Conservation (phyloP, 441 rosid species). For the Arabidopsis hybrid region DNA sequence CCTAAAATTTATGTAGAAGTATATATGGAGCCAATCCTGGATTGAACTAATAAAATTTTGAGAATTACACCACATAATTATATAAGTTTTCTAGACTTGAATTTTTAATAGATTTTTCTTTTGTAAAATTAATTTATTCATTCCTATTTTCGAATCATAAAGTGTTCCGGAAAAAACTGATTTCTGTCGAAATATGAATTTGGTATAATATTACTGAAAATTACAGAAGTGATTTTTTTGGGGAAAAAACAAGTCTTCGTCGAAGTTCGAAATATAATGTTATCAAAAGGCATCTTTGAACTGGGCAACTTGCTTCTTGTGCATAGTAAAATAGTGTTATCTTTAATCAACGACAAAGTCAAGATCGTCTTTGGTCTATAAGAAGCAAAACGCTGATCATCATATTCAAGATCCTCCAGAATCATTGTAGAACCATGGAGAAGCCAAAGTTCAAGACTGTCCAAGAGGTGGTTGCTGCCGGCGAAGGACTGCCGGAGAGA, state of each 20-base stretch:
- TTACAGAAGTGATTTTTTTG: background rate
- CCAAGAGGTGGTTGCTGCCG: conserved; percentile 51
- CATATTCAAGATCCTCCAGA: conserved; percentile 1
- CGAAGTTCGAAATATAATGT: background rate
- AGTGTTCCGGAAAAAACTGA: no score
- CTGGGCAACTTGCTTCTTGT: conserved; percentile 11
- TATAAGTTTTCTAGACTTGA: no score
- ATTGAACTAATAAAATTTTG: no score
- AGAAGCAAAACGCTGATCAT: conserved; percentile 6
- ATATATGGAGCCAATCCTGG: no score
- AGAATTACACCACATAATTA: no score
- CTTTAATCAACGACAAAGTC: conserved; percentile 12
- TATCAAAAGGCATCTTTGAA: background rate
- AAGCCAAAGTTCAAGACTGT: conserved; percentile 48
- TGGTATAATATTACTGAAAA: no score
- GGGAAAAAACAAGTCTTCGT: background rate
- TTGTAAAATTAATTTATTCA: no score
- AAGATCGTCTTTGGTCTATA: conserved; percentile 5
- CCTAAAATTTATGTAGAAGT: background rate
- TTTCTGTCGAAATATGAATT: no score
- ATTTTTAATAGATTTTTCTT: no score
- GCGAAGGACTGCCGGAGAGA: conserved; percentile 50
- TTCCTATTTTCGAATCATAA: no score
- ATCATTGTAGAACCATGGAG: conserved; percentile 29
- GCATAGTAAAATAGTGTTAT: conserved; percentile 3